Evolutionary conservation across 2,329 filamentous ascomycete species (phyloP), one percentile per base, ranked within the genome.

Genomic region (Diaporthe destruens): DNA sequence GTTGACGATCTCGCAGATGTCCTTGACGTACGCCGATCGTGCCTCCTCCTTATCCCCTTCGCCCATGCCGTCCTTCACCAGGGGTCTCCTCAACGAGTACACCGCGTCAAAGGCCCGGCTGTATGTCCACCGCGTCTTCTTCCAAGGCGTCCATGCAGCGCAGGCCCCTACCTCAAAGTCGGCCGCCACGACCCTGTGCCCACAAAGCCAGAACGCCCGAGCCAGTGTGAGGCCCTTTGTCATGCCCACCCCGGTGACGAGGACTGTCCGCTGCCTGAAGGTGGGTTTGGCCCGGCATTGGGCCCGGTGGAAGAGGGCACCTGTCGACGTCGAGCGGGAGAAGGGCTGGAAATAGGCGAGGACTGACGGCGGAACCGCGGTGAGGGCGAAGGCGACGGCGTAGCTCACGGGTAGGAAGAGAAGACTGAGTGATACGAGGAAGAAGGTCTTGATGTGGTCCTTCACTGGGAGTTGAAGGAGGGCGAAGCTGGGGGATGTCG

Each of bases 181-280:
- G 14, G 92, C 92, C 6, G 92, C 93, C 53, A 95, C 87, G 51
- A 95, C 92, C n/a, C 86, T 85, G 79, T 94, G 91, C 2, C 91
- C 91, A 1, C 87, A 85, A 32, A 87, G 80, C 76, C 92, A 85
- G 80, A 94, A 92, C 4, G 88, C 80, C 44, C 93, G 88, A 6
- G 92, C 91, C 11, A 95, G 82, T 0, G 85, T 83, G 3, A 95
- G 84, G 5, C 92, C 93, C 79, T 94, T 93, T 55, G 89, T 86
- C 87, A 94, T 95, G 57, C 90, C 89, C 3, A 94, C 86, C 2
- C 93, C 93, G 0, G 93, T 94, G 54, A 95, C 87, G 18, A 95
- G 86, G 47, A 95, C 83, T 0, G 87, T 92, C 69, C 73, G 74
- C 34, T 56, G 61, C 18, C 47, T 72, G 61, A 73, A 73, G 23